Evolutionary conservation across 768 basidiomycete species (phyloP), one percentile per base, ranked within the genome.

Genomic region (Mycena rosella): DNA sequence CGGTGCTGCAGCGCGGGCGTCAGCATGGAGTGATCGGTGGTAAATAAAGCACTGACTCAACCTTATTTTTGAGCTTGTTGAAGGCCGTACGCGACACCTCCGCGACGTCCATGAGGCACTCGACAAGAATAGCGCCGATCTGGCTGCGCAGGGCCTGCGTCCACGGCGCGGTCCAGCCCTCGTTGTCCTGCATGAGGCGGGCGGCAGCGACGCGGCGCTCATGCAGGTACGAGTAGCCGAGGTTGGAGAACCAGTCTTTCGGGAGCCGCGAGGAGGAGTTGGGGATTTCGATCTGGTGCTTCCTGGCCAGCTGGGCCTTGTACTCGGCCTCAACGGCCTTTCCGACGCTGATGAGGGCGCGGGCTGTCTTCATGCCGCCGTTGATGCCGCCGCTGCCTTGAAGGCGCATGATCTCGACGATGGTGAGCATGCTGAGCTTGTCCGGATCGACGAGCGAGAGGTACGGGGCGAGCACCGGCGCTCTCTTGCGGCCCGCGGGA

Each of bases 321-420:
- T 96, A 93, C 82, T 99, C 96, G 55, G 88, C 85, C 81, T 99
- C 97, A 38, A 98, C 88, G 0, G 92, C 93, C 65, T 86, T 89
- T 0, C 96, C 97, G 24, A 98, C 86, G 0, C 85, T 78, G 24
- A 98, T 81, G 65, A 98, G 83, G 0, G 93, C 94, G 0, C 95
- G 85, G 0, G 96, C 87, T 0, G 95, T 91, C 79, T 98, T 97
- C 91, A 97, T 94, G 5, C 96, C 96, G 44, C 91, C 88, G 0
- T 83, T 73, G n/a, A 96, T 84, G 15, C 94, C 93, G 8, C 94
- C 92, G 1, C 87, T 83, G 8, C 93, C 91, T 34, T 91, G 88
- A 14, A 96, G 77, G 7, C 93, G 88, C 91, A 98, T 92, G 45
- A 95, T 77, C 76, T 98, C 96, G 40, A 96, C 84, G 72, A 98